Percentiles rank a stretch among this genome's conserved stretches.
Evolutionary conservation across 2,329 filamentous ascomycete genomes (phyloP).

Genomic region (Xylariaceae sp.): DNA sequence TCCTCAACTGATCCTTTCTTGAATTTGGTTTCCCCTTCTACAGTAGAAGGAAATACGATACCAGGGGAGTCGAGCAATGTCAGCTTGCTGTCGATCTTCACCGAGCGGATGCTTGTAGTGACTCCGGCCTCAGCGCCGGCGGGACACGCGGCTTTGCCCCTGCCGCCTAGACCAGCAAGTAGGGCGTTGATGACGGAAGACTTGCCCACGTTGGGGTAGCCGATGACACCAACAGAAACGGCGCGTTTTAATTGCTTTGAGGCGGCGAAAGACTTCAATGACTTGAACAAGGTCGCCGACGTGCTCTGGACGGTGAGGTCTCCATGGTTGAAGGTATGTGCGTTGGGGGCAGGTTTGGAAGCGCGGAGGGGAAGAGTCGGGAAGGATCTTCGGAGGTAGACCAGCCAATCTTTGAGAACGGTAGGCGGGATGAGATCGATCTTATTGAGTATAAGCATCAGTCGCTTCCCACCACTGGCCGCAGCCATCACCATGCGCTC

Average conservation of each 20-base stretch:
- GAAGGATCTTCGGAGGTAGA: conserved; percentile 82
- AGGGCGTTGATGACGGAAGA: conserved; percentile 95
- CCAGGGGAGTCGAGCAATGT: conserved; percentile 91
- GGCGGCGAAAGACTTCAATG: conserved; percentile 84
- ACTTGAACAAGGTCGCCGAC: conserved; percentile 78
- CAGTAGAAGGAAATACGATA: conserved; percentile 80
- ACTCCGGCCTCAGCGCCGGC: conserved; percentile 89
- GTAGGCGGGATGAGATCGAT: conserved; percentile 83
- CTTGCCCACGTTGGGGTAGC: conserved; percentile 95
- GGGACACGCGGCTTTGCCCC: conserved; percentile 68
- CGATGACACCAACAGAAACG: conserved; percentile 87
- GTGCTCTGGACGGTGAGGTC: conserved; percentile 83
- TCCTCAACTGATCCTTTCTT: conserved; percentile 58
- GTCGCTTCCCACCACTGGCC: conserved; percentile 74
- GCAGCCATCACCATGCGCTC: conserved; percentile 91
- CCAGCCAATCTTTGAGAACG: conserved; percentile 80
- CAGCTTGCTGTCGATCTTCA: conserved; percentile 93
- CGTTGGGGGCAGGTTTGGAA: conserved; percentile 75
- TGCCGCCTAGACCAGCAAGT: conserved; percentile 68
- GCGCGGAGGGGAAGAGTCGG: conserved; percentile 86
- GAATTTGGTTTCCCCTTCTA: conserved; percentile 17
- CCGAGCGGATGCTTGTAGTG: conserved; percentile 80
- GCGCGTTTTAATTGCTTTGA: conserved; percentile 82
- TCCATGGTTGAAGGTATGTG: conserved; percentile 88
- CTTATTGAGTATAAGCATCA: conserved; percentile 94